These are phyloP conservation scores for Solanum corneliomulleri DNA, from an alignment of 257 asterid species.

Conservation along the genomic window DNA sequence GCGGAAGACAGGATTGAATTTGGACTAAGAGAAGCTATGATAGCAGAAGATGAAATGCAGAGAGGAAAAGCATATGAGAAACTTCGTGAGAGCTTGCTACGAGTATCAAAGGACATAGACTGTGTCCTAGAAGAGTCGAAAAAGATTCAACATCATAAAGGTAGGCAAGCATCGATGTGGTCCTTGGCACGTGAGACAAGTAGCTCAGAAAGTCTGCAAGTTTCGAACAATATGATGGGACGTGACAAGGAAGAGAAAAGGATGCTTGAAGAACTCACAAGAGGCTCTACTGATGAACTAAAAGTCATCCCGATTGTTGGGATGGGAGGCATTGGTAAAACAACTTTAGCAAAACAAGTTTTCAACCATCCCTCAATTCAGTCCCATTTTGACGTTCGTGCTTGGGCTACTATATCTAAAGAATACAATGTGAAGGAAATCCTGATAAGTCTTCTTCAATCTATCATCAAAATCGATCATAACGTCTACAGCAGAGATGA, in stretches of 20 bases:
- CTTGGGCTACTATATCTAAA: constrained; percentile 4
- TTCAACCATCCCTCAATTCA: background rate
- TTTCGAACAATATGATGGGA: background rate
- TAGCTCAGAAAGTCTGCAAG: background rate
- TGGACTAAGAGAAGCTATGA: background rate
- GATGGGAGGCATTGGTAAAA: constrained; percentile 7
- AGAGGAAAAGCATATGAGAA: background rate
- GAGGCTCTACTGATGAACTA: background rate
- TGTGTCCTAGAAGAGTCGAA: background rate
- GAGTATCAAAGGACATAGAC: background rate
- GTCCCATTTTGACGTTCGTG: background rate
- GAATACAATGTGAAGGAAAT: background rate
- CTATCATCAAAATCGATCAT: background rate
- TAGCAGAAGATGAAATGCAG: background rate
- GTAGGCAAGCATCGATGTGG: background rate
- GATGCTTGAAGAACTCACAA: background rate
- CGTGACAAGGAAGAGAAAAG: background rate
- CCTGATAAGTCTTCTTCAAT: background rate
- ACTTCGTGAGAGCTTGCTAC: background rate
- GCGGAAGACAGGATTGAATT: background rate
- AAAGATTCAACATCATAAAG: background rate
- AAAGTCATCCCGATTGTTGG: background rate
- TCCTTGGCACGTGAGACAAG: background rate
- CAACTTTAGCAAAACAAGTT: constrained; percentile 3
- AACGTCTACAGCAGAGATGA: background rate